Evolutionary conservation across 306 rosid species (phyloP), one percentile per base, ranked within the genome.

Genomic region (Trifolium pratense): DNA sequence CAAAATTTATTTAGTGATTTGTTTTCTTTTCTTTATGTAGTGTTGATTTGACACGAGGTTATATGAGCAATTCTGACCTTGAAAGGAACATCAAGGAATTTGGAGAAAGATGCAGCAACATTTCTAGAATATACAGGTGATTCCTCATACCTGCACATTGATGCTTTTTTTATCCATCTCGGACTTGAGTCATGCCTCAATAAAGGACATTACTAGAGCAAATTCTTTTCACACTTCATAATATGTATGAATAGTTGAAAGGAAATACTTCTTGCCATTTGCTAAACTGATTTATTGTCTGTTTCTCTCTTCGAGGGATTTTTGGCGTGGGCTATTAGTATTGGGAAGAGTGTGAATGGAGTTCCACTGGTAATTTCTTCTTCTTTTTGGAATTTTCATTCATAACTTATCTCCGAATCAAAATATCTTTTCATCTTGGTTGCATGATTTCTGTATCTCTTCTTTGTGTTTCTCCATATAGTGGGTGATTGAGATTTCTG

Each of bases 401-500:
- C 66, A 10, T 75, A 66, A 49, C 43, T 60, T 70, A 60, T 23
- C 10, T 56, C 37, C 2, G 43, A 73, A 36, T 73, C 6, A 11
- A 34, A 60, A 71, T 18, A 17, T 7, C 68, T 78, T 78, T 48
- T 56, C 62, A 5, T 56, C 8, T 23, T 56, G 32, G 13, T 79
- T 51, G 36, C 74, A 61, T 77, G 68, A 48, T 12, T 69, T 48
- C 17, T 26, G 14, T 60, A 48, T 71, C 53, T 79, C 48, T 84
- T 67, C 14, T 43, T 78, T 80, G 43, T 70, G 45, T 76, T 46
- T 29, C 80, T 71, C 10, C 58, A 17, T 75, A 73, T 74, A 94
- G 98, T 91, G 89, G 98, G 98, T 86, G 63, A 94, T 94, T 69
- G 98, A 94, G 88, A 91, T 94, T 83, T 91, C 98, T 69, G 97